Percentiles rank a stretch among this genome's conserved stretches.
Conservation (phyloP, 176 grass and related monocot genomes). For the Avena atlantica region DNA sequence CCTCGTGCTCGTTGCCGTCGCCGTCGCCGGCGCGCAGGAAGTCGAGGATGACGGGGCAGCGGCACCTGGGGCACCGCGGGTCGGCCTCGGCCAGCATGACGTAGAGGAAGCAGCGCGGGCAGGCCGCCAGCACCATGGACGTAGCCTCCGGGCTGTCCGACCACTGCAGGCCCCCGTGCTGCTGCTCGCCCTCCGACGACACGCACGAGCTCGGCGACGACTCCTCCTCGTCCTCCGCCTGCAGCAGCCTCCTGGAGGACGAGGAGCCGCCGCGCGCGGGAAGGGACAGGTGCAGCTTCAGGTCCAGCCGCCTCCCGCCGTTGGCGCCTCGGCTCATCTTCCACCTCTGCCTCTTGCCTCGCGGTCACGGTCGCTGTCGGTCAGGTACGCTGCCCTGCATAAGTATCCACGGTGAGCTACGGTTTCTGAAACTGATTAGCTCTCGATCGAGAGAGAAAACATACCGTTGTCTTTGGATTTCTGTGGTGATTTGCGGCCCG, state of each 20-base stretch:
- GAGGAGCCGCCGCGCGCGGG: constrained; percentile 36
- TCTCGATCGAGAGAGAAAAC: neutral
- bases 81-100: neutral
- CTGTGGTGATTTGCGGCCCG: neutral
- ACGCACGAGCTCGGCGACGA: constrained; percentile 43
- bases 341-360: neutral
- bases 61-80: constrained; percentile 2
- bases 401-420: neutral
- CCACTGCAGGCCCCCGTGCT: neutral
- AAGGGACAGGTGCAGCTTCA: constrained; percentile 79
- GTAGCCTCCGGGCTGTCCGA: neutral
- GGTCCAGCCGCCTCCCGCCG: constrained; percentile 57
- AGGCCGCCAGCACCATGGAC: neutral
- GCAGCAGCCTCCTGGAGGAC: neutral
- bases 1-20: neutral
- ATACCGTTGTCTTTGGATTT: neutral
- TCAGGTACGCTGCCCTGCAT: neutral
- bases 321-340: constrained; percentile 54
- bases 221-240: constrained; percentile 52
- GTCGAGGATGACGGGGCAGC: neutral
- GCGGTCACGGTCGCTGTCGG: neutral
- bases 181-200: neutral
- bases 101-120: neutral
- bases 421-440: neutral
- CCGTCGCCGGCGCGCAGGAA: neutral